Conservation (phyloP, 164 flowering plant species). For the Kingdonia uniflora region DNA sequence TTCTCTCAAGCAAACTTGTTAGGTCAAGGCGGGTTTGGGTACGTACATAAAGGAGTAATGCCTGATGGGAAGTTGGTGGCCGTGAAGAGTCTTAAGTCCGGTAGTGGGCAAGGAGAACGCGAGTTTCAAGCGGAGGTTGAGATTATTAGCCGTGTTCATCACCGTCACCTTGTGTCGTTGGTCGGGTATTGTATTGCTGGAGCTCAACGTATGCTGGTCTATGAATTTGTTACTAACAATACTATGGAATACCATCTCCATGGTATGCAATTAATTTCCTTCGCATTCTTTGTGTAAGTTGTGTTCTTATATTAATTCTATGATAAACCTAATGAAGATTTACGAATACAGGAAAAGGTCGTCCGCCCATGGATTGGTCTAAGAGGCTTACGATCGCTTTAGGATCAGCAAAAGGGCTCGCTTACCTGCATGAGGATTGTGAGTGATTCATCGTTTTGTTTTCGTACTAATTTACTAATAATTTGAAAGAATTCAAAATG, state of each 20-base stretch:
- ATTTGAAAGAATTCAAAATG: too few relatives aligned
- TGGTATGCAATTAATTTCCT: slow-evolving; percentile 21
- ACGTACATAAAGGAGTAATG: slow-evolving; percentile 59
- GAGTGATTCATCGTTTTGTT: too few relatives aligned
- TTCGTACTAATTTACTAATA: too few relatives aligned
- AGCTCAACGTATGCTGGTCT: slow-evolving; percentile 54
- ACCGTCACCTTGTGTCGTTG: slow-evolving; percentile 61
- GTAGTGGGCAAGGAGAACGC: slow-evolving; percentile 80
- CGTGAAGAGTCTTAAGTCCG: slow-evolving; percentile 56
- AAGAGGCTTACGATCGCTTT: slow-evolving; percentile 53
- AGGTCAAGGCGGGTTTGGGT: slow-evolving; percentile 81
- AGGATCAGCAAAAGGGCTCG: slow-evolving; percentile 78
- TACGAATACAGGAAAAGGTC: slow-evolving; percentile 35
- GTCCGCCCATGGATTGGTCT: slow-evolving; percentile 53
- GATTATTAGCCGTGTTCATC: slow-evolving; percentile 74
- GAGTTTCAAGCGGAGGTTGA: slow-evolving; percentile 79
- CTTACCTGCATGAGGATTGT: slow-evolving; percentile 85
- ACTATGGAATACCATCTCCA: slow-evolving; percentile 62
- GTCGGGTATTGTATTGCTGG: slow-evolving; percentile 64
- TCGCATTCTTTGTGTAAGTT: not conserved
- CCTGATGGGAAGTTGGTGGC: slow-evolving; percentile 58
- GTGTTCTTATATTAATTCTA: not conserved
- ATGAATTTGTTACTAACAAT: slow-evolving; percentile 55
- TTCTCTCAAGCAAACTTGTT: slow-evolving; percentile 42
- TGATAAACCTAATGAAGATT: not conserved